A percentile compares a stretch with the other conserved stretches of the same genome.
These are phyloP conservation scores for Aspergillus viridinutans DNA, from an alignment of 2,329 filamentous ascomycete genomes.

Conservation along the genomic window DNA sequence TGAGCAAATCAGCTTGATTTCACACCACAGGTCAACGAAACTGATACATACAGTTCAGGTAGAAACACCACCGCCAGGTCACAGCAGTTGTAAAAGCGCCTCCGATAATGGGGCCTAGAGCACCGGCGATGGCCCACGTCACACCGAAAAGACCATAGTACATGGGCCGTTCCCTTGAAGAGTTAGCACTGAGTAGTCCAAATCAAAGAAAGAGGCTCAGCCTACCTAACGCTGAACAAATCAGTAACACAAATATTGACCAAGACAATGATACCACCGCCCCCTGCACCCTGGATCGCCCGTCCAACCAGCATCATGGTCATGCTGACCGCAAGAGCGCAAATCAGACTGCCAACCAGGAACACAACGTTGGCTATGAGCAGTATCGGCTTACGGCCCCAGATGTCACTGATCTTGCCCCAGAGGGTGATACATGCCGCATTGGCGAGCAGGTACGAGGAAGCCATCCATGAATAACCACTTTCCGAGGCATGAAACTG, in stretches of 20 bases:
- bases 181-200: slow-evolving; percentile 4
- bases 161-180: slow-evolving; percentile 48
- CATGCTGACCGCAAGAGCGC: slow-evolving; percentile 54
- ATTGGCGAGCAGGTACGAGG: slow-evolving; percentile 44
- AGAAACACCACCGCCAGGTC: slow-evolving; percentile 59
- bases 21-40: background rate
- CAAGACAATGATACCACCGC: slow-evolving; percentile 60
- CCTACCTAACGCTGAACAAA: slow-evolving; percentile 56
- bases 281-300: slow-evolving; percentile 60
- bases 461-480: slow-evolving; percentile 48
- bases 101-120: slow-evolving; percentile 58
- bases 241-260: slow-evolving; percentile 63
- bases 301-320: slow-evolving; percentile 60
- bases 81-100: slow-evolving; percentile 58
- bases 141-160: slow-evolving; percentile 61
- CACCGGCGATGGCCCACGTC: slow-evolving; percentile 59
- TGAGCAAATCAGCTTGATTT: slow-evolving; percentile 15
- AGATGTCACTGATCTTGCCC: slow-evolving; percentile 65
- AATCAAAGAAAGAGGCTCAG: background rate
- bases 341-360: slow-evolving; percentile 59
- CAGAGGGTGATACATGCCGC: slow-evolving; percentile 52
- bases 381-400: slow-evolving; percentile 61
- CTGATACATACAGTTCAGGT: slow-evolving; percentile 48
- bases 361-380: slow-evolving; percentile 59
- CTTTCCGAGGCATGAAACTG: slow-evolving; percentile 41